Percentiles rank a stretch among this genome's conserved stretches.
Evolutionary conservation across 1,139 yeast genomes (phyloP).

Genomic region (Protomyces lactucae-debilis): DNA sequence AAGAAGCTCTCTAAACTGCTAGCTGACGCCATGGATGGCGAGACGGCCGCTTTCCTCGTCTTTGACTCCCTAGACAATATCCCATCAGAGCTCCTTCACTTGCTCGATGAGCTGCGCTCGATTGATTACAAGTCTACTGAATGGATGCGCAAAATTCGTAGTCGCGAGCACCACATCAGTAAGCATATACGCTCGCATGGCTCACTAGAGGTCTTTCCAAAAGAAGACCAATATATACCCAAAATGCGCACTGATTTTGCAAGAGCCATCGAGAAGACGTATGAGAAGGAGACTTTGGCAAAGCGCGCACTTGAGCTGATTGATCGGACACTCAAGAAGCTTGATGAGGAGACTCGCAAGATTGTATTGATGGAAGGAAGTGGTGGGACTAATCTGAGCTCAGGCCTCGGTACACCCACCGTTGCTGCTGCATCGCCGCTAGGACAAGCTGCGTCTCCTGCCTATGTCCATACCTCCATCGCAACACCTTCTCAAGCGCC

Average conservation of each 20-base stretch:
- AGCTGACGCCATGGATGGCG: background rate
- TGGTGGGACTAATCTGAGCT: conserved; percentile 7
- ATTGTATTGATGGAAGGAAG: conserved; percentile 15
- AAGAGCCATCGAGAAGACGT: conserved; percentile 57
- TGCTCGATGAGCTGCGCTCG: conserved; percentile 70
- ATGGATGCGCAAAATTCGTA: conserved; percentile 59
- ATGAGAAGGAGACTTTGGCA: conserved; percentile 72
- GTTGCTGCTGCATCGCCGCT: conserved; percentile 74
- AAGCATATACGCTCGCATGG: conserved; percentile 82
- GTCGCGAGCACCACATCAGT: conserved; percentile 72
- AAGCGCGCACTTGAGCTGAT: conserved; percentile 49
- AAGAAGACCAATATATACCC: conserved; percentile 62
- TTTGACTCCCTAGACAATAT: conserved; percentile 54
- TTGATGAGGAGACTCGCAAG: conserved; percentile 23
- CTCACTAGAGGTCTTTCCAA: conserved; percentile 72
- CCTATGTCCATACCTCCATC: background rate
- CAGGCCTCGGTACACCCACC: conserved; percentile 67
- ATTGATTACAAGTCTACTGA: conserved; percentile 67
- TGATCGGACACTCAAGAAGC: conserved; percentile 14
- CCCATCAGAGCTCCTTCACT: conserved; percentile 81
- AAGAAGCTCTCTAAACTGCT: no score
- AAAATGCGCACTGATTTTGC: conserved; percentile 69
- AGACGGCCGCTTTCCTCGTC: conserved; percentile 25
- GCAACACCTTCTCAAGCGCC: conserved; percentile 21
- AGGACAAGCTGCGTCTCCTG: conserved; percentile 34